Evolutionary conservation across 768 basidiomycete genomes (phyloP).

Genomic region (Amanita jacksonii): DNA sequence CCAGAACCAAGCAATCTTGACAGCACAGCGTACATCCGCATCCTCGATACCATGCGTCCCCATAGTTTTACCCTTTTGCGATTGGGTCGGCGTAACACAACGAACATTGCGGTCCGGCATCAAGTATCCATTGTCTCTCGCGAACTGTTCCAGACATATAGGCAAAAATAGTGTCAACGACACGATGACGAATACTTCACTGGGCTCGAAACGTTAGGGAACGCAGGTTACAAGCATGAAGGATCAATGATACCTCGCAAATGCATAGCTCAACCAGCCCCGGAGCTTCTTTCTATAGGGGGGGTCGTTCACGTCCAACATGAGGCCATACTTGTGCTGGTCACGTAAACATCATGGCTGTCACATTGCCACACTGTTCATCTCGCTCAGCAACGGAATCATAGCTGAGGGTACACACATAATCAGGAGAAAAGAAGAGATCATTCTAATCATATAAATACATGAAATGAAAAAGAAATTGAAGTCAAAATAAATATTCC

Average conservation of each 20-base stretch:
- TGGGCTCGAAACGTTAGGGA: constrained; percentile 16
- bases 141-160: constrained; percentile 82
- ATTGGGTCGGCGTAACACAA: constrained; percentile 32
- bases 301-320: neutral
- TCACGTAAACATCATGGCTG: neutral
- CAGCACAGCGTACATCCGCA: constrained; percentile 58
- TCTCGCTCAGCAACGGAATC: too few species aligned
- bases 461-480: too few species aligned
- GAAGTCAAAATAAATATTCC: too few species aligned
- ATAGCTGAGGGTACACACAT: too few species aligned
- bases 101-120: constrained; percentile 57
- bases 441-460: too few species aligned
- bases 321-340: neutral
- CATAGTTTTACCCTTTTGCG: constrained; percentile 10
- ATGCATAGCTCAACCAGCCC: constrained; percentile 82
- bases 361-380: constrained; percentile 4
- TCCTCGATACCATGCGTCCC: constrained; percentile 9
- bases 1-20: constrained; percentile 77
- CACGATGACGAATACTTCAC: constrained; percentile 76
- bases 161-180: constrained; percentile 77
- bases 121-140: constrained; percentile 77
- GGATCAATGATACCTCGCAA: constrained; percentile 49
- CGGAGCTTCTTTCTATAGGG: constrained; percentile 37
- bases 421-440: too few species aligned
- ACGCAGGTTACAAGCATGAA: neutral